Evolutionary conservation across 2,329 filamentous ascomycete species (phyloP), one percentile per base, ranked within the genome.

Genomic region (Ceratocystis cubensis): DNA sequence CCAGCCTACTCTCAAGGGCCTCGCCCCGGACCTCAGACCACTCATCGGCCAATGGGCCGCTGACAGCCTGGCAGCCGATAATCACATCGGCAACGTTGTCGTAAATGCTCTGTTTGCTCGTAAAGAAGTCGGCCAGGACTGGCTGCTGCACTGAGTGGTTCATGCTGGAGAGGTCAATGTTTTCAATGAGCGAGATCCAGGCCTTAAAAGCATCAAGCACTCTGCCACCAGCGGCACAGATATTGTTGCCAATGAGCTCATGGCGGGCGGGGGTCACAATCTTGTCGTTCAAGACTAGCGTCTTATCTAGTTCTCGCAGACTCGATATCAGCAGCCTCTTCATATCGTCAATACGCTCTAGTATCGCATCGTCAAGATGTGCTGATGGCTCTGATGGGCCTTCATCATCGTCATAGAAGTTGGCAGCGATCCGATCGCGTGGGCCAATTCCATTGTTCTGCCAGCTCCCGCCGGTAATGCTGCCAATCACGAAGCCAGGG

Each of bases 1-100:
- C 88, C 30, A 97, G 76, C 25, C 94, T 86, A 70, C 90, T 90
- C 73, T 96, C 93, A 37, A 99, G 79, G 6, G 92, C 89, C 73
- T 96, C 91, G 1, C 91, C 91, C 56, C 91, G 86, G n/a, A 92
- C 81, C 74, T 96, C 91, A 3, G 92, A 85, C 94, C 94, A 99
- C 76, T 99, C 94, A 73, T 99, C 94, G 7, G 88, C 89, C 56
- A 99, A 76, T 5, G 94, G 94, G 7, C 90, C 90, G 5, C 91
- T 89, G n/a, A 97, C 88, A 28, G 89, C 86, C 76, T 99, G 94
- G 72, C 92, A 96, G 67, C 88, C 86, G 63, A 96, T 78, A 3
- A 97, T 78, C 33, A 99, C 82, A 74, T 97, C 94, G 7, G 91
- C 92, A 66, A 96, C 88, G 68, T 91, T 88, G 75, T 97, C 94